Evolutionary conservation across 1,284 basidiomycete genomes (phyloP), one percentile per base, ranked within the genome.

Genomic region (Agaricales sp.): DNA sequence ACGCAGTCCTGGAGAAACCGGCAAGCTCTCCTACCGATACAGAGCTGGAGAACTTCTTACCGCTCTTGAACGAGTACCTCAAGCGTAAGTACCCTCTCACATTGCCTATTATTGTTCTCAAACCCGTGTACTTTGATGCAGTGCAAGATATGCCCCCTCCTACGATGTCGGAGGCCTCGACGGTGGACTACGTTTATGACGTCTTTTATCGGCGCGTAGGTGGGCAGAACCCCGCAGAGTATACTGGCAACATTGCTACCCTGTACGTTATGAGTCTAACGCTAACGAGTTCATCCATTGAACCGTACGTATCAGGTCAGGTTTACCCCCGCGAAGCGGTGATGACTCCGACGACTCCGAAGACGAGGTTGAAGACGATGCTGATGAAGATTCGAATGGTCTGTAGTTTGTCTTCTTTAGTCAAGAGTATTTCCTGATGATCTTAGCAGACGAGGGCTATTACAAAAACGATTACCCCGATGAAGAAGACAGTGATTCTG

Each of bases 391-490:
- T 56, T 88, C 85, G 0, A 88, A 88, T 63, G 83, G 85, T 85
- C 48, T 41, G 69, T 59, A 45, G 18, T 13, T n/a, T 12, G 8
- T n/a, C n/a, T n/a, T 49, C 6, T 39, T 47, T n/a, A 48, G 38
- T 14, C 3, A 46, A 39, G 14, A 49, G 25, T 25, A 43, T 44
- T 46, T 45, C n/a, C 30, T 43, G 6, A 22, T 24, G 26, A 49
- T 46, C 14, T 45, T n/a, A 53, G 11, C 30, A 88, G 85, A 80
- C 13, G 85, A 88, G 61, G 85, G 86, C 54, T 87, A 79, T 58
- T 88, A 87, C 62, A 84, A 76, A 56, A 88, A 88, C 52, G 85
- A 88, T 57, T 88, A 88, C 57, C 85, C 85, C 1, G 85, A 88
- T 12, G 82, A 81, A 50, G 83, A 85, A 48, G 70, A 75, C 30